Evolutionary conservation across 2,329 filamentous ascomycete genomes (phyloP), one percentile per base, ranked within the genome.

Genomic region (Aspergillus latus): DNA sequence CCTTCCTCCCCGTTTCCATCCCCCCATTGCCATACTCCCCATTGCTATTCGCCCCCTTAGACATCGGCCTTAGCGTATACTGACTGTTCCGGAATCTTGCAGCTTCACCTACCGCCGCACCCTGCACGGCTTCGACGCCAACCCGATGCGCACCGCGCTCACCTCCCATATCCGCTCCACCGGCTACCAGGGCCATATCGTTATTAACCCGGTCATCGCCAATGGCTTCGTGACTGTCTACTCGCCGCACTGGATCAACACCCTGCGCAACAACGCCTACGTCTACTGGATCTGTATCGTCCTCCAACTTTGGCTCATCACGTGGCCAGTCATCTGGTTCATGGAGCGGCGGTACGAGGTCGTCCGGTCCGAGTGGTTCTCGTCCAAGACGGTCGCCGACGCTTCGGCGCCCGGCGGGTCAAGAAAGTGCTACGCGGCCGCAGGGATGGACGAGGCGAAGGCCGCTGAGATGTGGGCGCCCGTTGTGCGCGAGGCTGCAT

Each of bases 171-270:
- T 76, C 40, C 72, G 72, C 44, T 61, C 66, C 13, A 68, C 71
- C 11, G 72, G 73, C 51, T 76, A 76, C 60, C 66, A 65, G 48
- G 73, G 73, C 49, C 58, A 59, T 1, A 66, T 75, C 28, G 44
- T n/a, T 28, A 65, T 74, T 40, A 45, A 37, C 0, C 59, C 65
- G 1, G 52, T 54, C 1, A 51, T 66, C n/a, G 58, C 64, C n/a
- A 65, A 73, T 51, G 49, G 60, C 21, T 64, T 62, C 5, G 58
- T 76, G 15, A 72, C 68, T 15, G 58, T 76, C 49, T 74, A 73
- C 59, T 74, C 73, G 1, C 73, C 73, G 2, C 70, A 73, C 46
- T 73, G 70, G 66, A 64, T 75, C 46, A 76, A 76, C 59, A 66
- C 57, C 1, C 51, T 72, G 1, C 71, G 73, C 15, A 64, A 66